Evolutionary conservation across 2,329 filamentous ascomycete species (phyloP), one percentile per base, ranked within the genome.

Genomic region (Davidsoniella australis): DNA sequence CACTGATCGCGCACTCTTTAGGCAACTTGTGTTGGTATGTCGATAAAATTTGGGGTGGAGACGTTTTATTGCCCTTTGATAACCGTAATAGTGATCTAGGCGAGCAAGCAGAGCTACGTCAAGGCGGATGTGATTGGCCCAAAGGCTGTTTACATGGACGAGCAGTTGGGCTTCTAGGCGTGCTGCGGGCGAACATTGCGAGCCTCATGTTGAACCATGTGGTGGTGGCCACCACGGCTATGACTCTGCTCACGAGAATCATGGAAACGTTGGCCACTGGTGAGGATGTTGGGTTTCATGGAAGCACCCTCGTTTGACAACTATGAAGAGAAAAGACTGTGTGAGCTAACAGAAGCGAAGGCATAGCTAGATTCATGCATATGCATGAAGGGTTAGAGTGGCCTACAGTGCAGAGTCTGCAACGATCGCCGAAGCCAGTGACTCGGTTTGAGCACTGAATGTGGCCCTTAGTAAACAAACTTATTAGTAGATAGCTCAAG

Each of bases 361-460:
- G 39, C 24, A n/a, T 33, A 33, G 20, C 4, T 23, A 23, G 20
- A 23, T 23, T 3, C 20, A 23, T 23, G 20, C 20, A 23, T 23
- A 33, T 33, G 29, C 29, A 12, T 9, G 29, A 12, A 4, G 29
- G 12, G 12, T 33, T 33, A 9, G 9, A 33, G 29, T 12, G 12
- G 12, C 29, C 12, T 33, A 33, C 29, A 41, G 56, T 53, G 53
- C 60, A 62, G 17, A 59, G 54, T 43, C 56, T 55, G 54, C 59
- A 62, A 41, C 56, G 54, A 14, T 61, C 58, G 29, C 60, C 60
- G 36, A 62, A 62, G 18, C 54, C 57, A 12, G 55, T 51, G 37
- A 61, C 59, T 10, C 55, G 56, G 51, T 61, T 61, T 49, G 59
- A 58, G 55, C 60, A 62, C 33, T 62, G 60, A 29, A 59, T 58